These are phyloP conservation scores for Xylaria sp. DNA, from an alignment of 2,329 filamentous ascomycete genomes.

Conservation along the genomic window DNA sequence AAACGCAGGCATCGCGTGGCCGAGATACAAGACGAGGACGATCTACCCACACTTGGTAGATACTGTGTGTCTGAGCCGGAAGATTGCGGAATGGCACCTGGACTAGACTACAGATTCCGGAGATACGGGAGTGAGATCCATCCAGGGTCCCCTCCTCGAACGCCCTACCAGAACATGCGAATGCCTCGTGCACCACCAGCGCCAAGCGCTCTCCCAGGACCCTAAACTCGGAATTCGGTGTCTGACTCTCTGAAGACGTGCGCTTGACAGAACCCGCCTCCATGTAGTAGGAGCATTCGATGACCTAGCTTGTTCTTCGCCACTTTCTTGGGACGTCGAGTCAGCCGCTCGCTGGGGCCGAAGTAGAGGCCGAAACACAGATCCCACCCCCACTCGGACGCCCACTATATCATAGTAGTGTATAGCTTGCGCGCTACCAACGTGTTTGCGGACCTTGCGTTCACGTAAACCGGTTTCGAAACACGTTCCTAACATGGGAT, in stretches of 20 bases:
- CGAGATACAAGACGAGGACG: background rate
- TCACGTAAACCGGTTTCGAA: background rate
- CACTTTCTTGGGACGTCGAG: slow-evolving; percentile 1
- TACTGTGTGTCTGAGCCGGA: slow-evolving; percentile 18
- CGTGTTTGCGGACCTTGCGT: background rate
- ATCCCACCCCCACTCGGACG: too few relatives aligned
- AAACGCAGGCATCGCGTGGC: background rate
- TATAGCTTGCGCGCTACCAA: background rate
- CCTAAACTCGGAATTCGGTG: too few relatives aligned
- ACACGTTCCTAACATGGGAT: background rate
- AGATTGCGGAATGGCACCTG: slow-evolving; percentile 20
- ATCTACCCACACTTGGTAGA: background rate
- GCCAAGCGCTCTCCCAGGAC: too few relatives aligned
- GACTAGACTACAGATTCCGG: slow-evolving; percentile 7
- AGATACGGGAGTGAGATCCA: slow-evolving; percentile 8
- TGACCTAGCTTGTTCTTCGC: slow-evolving; percentile 7
- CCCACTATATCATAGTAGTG: too few relatives aligned
- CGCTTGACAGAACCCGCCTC: too few relatives aligned
- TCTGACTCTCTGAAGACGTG: too few relatives aligned
- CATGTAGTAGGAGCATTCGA: background rate
- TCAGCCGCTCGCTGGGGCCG: slow-evolving; percentile 7
- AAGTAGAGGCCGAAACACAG: background rate
- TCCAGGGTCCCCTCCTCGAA: too few relatives aligned
- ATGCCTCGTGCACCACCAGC: too few relatives aligned
- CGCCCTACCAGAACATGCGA: too few relatives aligned